Evolutionary conservation across 1,284 basidiomycete genomes (phyloP), one percentile per base, ranked within the genome.

Genomic region (Neotropicomus parvogracilis): DNA sequence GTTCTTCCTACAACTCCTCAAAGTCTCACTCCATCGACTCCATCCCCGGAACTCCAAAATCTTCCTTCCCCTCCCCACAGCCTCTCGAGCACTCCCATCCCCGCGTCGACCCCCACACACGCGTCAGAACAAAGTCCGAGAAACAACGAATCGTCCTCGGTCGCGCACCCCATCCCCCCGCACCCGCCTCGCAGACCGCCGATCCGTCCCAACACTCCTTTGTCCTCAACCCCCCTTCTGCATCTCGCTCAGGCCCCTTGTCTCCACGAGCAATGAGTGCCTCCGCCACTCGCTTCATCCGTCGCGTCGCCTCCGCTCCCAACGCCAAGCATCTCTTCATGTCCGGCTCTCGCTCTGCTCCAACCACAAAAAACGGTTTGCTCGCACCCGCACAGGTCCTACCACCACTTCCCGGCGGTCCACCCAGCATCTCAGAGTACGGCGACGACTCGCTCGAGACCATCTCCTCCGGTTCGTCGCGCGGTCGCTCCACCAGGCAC

Each of bases 301-400:
- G 95, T 42, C 84, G 95, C 33, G 95, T 98, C 37, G 93, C 95
- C 2, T 97, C 93, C 19, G 95, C 95, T 2, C 95, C 95, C 2
- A 98, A 98, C 66, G 87, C 93, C 40, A 99, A 98, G 68, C 88
- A 87, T 35, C 75, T 97, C 17, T 94, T 95, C 66, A 74, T 78
- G 40, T 69, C 80, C 38, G 69, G 74, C 48, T 74, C 78, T 36
- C 76, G 75, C 46, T 74, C 77, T 40, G 60, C 75, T 44, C 69
- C 74, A 13, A 77, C 76, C 8, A 84, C 80, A 37, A 85, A 79
- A 70, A 89, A 90, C 58, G 86, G 85, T n/a, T 70, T 89, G 42
- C 73, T 91, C 34, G 79, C 88, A n/a, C 83, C 87, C 16, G 75
- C 74, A 36, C 78, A 81, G 48, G 59, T 72, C 44, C 65, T 79